Evolutionary conservation across 2,329 filamentous ascomycete genomes (phyloP), one percentile per base, ranked within the genome.

Genomic region (Penicillium sp.): DNA sequence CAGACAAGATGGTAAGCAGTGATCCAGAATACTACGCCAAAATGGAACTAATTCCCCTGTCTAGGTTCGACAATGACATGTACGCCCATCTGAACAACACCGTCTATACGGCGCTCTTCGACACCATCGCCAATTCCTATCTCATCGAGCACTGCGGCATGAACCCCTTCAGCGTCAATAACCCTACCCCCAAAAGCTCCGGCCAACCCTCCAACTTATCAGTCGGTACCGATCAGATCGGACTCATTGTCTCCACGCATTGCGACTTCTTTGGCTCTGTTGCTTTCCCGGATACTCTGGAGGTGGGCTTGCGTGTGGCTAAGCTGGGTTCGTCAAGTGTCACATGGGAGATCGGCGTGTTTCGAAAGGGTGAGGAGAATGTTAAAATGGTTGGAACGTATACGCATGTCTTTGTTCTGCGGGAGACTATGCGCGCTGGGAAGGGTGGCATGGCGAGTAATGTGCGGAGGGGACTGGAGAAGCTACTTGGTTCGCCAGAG

Each of bases 31-130:
- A n/a, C 10, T 9, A 8, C 10, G 15, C 15, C 15, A 15, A 32
- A 13, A 24, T 29, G 8, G 29, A 35, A 12, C 43, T 15, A 15
- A 28, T 7, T n/a, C 13, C 13, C 8, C 31, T 23, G 13, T 32
- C 23, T 53, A 91, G 89, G 89, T 84, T 82, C 68, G 90, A 95
- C 71, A 95, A 95, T 66, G 90, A 95, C 74, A 93, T 95, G 88
- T 95, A 93, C 70, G 80, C 88, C 53, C 92, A 97, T 67, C 83
- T 95, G 78, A 95, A 95, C 74, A 95, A 95, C 66, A 87, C 84
- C 35, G 79, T 93, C 46, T 95, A 95, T 71, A 88, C 88, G 62
- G 86, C 87, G 54, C 78, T 95, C 49, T 93, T 95, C 69, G 92
- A 97, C 74, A 91, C 88, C 1, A 82, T 95, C 50, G 83, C 95